A percentile compares a stretch with the other conserved stretches of the same genome.
Evolutionary conservation across 164 flowering plant species (phyloP).

Genomic region (Saururus chinensis): DNA sequence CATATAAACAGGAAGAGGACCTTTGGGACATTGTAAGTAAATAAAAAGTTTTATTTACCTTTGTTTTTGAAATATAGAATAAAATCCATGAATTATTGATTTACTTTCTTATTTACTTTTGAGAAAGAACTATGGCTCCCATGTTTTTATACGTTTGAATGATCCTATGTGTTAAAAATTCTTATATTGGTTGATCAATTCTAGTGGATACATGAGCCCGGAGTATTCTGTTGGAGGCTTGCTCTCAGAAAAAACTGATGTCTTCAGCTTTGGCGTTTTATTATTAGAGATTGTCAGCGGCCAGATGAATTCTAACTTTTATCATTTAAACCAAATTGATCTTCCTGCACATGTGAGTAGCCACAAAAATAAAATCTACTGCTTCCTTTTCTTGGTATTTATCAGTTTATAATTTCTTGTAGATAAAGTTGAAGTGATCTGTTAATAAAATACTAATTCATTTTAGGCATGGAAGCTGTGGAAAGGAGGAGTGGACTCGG

Average conservation of each 20-base stretch:
- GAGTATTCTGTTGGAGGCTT: conserved; percentile 1
- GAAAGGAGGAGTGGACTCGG: neutral
- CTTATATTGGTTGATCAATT: neutral
- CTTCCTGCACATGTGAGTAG: conserved; percentile 1
- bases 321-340: neutral
- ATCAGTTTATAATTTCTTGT: too few relatives aligned
- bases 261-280: conserved; percentile 4
- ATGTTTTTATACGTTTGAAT: neutral
- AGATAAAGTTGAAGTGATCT: too few relatives aligned
- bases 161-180: too few relatives aligned
- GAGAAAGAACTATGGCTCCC: too few relatives aligned
- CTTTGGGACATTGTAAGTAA: conserved; percentile 31
- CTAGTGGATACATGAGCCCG: conserved; percentile 7
- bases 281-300: conserved; percentile 3
- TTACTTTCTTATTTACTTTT: too few relatives aligned
- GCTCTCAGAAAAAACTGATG: conserved; percentile 4
- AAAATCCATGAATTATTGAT: too few relatives aligned
- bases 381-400: too few relatives aligned
- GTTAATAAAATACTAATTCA: too few relatives aligned
- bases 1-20: conserved; percentile 13
- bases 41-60: neutral
- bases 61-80: too few relatives aligned
- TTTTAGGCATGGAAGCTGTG: conserved; percentile 4
- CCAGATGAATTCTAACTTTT: neutral
- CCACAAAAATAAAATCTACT: too few relatives aligned